Base-by-base conservation (phyloP, 2,329 filamentous ascomycete genomes). In the Colletotrichum sp. region DNA sequence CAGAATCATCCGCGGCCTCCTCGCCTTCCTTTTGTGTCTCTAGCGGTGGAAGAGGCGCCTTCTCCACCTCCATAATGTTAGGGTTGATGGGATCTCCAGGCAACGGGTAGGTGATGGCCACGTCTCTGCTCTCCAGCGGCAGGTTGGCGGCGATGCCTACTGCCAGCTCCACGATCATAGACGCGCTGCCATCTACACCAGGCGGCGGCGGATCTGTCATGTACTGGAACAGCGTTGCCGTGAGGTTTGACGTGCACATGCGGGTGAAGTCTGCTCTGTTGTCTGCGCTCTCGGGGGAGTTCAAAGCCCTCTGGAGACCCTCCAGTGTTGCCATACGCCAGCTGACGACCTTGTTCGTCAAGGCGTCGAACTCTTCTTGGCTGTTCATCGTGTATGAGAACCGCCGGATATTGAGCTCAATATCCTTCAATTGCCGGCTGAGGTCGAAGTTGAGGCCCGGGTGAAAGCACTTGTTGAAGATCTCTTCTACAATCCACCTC, bases 291-390 rank as follows among this genome's bases (percentile, higher is more conserved):
- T 93, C 89, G 1, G 91, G 87, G 6, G 93, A 92, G 72, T 90
- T 89, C 22, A 98, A 89, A 43, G 91, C 84, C 68, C 94, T 92
- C 77, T 93, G 90, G 22, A 99, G 88, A n/a, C 96, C 97, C 81
- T 99, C 97, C 18, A 98, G 88, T 4, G 97, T 99, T 5, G 96
- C 93, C 85, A 98, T 92, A 75, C 97, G 93, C 97, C 97, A 99
- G 82, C 94, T 95, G 76, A 98, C 93, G 60, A 98, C 92, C 85
- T 98, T 98, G 61, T 93, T 92, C 27, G 94, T 94, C 71, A 98
- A 90, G 2, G 96, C 96, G 69, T 98, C 96, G 79, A 94, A 95
- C 82, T 98, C 96, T 82, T 98, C 96, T 70, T 94, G 92, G 72
- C 93, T 96, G 79, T 90, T 93, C 78, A 94, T 88, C 16, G 92